A percentile compares a stretch with the other conserved stretches of the same genome.
Conservation (phyloP, 495 filamentous ascomycete genomes). For the Darksidea phi region DNA sequence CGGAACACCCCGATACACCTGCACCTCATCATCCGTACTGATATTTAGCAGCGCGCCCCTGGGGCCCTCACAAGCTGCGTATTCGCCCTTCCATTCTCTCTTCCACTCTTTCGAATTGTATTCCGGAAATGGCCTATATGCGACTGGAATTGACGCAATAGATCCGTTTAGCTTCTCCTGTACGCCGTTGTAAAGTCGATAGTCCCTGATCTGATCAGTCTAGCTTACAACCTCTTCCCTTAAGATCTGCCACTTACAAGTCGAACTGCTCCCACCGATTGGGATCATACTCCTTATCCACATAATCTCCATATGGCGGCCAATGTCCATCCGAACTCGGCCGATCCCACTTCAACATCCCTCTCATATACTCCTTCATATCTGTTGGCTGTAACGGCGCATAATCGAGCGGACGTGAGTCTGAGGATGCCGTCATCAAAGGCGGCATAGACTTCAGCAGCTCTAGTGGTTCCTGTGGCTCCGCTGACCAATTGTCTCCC, state of each 20-base stretch:
- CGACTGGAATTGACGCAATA: neutral
- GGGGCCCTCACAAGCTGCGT: constrained; percentile 51
- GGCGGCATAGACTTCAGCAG: constrained; percentile 4
- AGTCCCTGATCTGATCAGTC: constrained; percentile 16
- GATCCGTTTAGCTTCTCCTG: constrained; percentile 18
- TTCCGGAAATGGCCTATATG: constrained; percentile 53
- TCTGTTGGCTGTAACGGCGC: constrained; percentile 5
- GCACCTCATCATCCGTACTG: constrained; percentile 49
- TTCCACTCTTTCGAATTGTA: constrained; percentile 52
- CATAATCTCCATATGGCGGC: constrained; percentile 42
- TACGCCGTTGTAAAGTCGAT: constrained; percentile 16
- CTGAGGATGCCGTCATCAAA: neutral
- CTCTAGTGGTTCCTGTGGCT: neutral
- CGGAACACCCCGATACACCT: constrained; percentile 47
- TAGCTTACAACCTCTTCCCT: too few relatives aligned
- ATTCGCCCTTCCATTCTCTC: constrained; percentile 46
- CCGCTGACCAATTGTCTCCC: neutral
- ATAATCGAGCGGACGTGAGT: constrained; percentile 4
- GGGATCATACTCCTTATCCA: constrained; percentile 41
- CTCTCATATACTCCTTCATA: constrained; percentile 34
- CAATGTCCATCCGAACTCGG: constrained; percentile 37
- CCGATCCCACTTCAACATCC: constrained; percentile 36
- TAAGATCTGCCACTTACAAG: constrained; percentile 22
- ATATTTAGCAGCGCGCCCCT: constrained; percentile 49
- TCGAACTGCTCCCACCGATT: constrained; percentile 44